Conservation (phyloP, 192 early-diverging fungal genomes). For the Backusella liffmaniae region DNA sequence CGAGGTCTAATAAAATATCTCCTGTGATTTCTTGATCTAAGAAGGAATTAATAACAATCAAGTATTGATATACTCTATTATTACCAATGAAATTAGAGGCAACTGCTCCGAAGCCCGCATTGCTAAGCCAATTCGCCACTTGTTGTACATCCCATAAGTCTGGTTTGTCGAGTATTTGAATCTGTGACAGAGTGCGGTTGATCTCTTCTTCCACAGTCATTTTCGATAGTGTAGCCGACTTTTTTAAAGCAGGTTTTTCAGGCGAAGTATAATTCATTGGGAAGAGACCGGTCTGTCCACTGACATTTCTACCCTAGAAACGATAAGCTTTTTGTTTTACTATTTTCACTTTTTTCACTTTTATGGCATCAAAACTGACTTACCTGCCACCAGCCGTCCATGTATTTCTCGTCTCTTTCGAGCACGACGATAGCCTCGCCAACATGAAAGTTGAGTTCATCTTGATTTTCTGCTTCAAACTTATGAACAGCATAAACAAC, state of each 20-base stretch:
- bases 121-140: slow-evolving; percentile 58
- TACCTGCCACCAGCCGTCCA: slow-evolving; percentile 82
- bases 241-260: slow-evolving; percentile 21
- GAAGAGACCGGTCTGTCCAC: slow-evolving; percentile 69
- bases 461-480: slow-evolving; percentile 61
- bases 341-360: neutral
- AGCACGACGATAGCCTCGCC: slow-evolving; percentile 68
- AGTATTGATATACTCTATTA: neutral
- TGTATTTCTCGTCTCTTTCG: slow-evolving; percentile 69
- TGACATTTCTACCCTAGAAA: slow-evolving; percentile 58
- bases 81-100: slow-evolving; percentile 53
- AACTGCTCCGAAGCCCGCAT: slow-evolving; percentile 48
- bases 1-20: slow-evolving; percentile 59
- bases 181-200: slow-evolving; percentile 13
- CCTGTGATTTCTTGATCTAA: slow-evolving; percentile 70
- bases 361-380: slow-evolving; percentile 7
- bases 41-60: neutral
- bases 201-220: slow-evolving; percentile 6
- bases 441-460: slow-evolving; percentile 64
- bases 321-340: neutral
- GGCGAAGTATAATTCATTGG: slow-evolving; percentile 64
- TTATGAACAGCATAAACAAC: slow-evolving; percentile 56
- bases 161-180: slow-evolving; percentile 34
- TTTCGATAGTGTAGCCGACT: no score
- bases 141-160: slow-evolving; percentile 53